Evolutionary conservation across 768 basidiomycete species (phyloP).

Genomic region (Coprinopsis cinerea): DNA sequence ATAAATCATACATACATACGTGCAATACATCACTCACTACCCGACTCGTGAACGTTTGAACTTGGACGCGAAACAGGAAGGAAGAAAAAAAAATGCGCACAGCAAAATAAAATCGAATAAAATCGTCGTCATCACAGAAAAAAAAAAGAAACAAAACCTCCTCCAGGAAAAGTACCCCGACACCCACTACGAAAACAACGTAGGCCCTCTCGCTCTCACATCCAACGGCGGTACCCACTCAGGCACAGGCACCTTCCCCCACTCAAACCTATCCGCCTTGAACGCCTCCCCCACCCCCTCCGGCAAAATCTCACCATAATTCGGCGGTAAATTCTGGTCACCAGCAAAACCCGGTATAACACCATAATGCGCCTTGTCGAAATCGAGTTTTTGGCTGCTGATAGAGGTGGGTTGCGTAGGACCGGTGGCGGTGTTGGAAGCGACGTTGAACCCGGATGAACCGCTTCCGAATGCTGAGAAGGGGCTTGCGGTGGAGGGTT

Average conservation of each 20-base stretch:
- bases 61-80: no score
- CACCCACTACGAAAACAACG: slow-evolving; percentile 3
- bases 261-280: slow-evolving; percentile 51
- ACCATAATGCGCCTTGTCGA: slow-evolving; percentile 23
- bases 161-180: no score
- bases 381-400: slow-evolving; percentile 1
- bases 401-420: not conserved
- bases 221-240: slow-evolving; percentile 70
- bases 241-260: slow-evolving; percentile 65
- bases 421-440: not conserved
- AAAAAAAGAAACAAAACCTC: no score
- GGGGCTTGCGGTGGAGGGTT: not conserved
- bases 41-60: no score
- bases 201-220: slow-evolving; percentile 25
- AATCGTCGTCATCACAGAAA: no score
- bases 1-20: no score
- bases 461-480: slow-evolving; percentile 9
- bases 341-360: slow-evolving; percentile 50
- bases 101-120: no score
- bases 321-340: slow-evolving; percentile 47
- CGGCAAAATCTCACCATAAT: slow-evolving; percentile 55
- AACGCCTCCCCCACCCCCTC: slow-evolving; percentile 47
- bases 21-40: no score
- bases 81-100: no score
- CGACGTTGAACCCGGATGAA: not conserved